Conservation (phyloP, 2,329 filamentous ascomycete species). For the Aspergillus arachidicola region DNA sequence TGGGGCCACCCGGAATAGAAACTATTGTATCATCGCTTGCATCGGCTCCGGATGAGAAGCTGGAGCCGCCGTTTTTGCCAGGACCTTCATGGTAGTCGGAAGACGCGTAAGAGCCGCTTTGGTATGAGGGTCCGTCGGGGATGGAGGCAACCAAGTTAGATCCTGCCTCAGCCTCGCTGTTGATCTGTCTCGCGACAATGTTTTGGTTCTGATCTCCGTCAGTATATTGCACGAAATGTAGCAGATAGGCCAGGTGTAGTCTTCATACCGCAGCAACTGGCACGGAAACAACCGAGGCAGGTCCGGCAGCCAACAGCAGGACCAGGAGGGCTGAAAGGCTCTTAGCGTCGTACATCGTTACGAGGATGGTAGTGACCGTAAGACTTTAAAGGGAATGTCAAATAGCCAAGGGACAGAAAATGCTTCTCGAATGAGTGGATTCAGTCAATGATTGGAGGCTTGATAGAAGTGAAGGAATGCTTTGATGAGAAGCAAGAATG, state of each 20-base stretch:
- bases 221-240: constrained; percentile 9
- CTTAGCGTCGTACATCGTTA: constrained; percentile 30
- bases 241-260: not conserved
- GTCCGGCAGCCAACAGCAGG: constrained; percentile 32
- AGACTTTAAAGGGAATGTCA: not conserved
- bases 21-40: constrained; percentile 15
- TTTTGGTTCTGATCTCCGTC: constrained; percentile 8
- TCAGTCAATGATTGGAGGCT: constrained; percentile 4
- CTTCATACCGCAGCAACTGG: constrained; percentile 27
- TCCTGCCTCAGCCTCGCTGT: constrained; percentile 18
- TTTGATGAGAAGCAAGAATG: constrained; percentile 5
- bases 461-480: constrained; percentile 11
- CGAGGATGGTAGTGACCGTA: not conserved
- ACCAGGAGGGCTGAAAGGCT: constrained; percentile 32
- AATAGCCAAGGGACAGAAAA: not conserved
- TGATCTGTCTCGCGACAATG: constrained; percentile 8
- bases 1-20: constrained; percentile 20
- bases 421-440: constrained; percentile 6
- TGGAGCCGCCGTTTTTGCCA: not conserved
- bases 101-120: not conserved
- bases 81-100: not conserved
- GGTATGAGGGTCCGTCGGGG: constrained; percentile 21
- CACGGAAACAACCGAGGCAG: constrained; percentile 31
- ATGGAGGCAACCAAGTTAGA: constrained; percentile 17
- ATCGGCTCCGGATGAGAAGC: constrained; percentile 7